Conservation (phyloP, 345 rosid genomes). For the Draba incana region DNA sequence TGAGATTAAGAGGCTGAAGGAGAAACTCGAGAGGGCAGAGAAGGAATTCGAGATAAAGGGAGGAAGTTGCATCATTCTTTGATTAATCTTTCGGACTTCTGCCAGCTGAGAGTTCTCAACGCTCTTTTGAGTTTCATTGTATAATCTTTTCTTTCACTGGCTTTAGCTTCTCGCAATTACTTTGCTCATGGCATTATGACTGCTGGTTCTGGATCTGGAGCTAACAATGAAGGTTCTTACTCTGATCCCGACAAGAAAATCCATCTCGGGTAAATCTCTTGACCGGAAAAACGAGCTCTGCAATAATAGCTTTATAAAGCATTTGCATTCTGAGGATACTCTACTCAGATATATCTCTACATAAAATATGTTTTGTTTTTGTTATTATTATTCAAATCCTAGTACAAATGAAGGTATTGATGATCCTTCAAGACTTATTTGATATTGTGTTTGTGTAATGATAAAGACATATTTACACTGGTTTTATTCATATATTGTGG, state of each 20-base stretch:
- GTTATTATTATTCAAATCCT: slow-evolving; percentile 1
- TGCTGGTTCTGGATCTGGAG: slow-evolving; percentile 48
- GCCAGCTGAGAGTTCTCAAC: background rate
- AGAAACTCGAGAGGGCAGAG: slow-evolving; percentile 44
- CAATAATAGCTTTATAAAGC: slow-evolving; percentile 19
- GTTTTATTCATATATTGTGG: slow-evolving; percentile 13
- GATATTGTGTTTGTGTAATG: slow-evolving; percentile 27
- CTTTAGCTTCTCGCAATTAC: slow-evolving; percentile 81
- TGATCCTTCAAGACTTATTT: slow-evolving; percentile 37
- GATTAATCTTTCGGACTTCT: slow-evolving; percentile 6
- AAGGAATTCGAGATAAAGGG: slow-evolving; percentile 53
- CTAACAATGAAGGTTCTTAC: slow-evolving; percentile 51
- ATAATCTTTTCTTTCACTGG: background rate
- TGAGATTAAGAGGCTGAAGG: slow-evolving; percentile 59
- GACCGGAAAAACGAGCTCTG: background rate
- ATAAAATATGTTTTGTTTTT: slow-evolving; percentile 12
- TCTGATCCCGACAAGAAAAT: slow-evolving; percentile 75
- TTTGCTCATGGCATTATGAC: slow-evolving; percentile 57
- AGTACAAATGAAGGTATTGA: slow-evolving; percentile 32
- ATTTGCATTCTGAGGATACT: slow-evolving; percentile 2
- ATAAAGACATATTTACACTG: background rate
- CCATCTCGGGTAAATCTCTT: slow-evolving; percentile 66
- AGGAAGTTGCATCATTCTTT: slow-evolving; percentile 54
- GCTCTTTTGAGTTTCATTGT: background rate
- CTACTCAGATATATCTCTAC: slow-evolving; percentile 9